Percentiles rank a stretch among this genome's conserved stretches.
Evolutionary conservation across 768 basidiomycete species (phyloP).

Genomic region (Tylopilus sp.): DNA sequence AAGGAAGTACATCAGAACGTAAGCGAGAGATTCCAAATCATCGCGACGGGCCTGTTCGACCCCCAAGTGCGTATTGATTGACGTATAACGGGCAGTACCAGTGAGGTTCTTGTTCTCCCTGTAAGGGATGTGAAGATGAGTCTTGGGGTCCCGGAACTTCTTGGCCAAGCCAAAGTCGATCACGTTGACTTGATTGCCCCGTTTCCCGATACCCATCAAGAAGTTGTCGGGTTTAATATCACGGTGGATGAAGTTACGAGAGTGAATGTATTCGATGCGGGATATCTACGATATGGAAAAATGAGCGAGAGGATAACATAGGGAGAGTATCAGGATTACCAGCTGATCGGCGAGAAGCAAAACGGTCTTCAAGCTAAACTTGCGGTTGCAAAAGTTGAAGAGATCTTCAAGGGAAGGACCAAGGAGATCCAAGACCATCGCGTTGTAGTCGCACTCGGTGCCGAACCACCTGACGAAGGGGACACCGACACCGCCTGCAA

Average conservation of each 20-base stretch:
- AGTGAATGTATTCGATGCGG: slow-evolving; percentile 99
- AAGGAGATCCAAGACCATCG: slow-evolving; percentile 97
- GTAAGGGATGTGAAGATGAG: slow-evolving; percentile 98
- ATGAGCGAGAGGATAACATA: slow-evolving; percentile 39
- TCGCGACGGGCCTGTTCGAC: slow-evolving; percentile 98
- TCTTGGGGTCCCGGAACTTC: slow-evolving; percentile 99
- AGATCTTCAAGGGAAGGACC: slow-evolving; percentile 89
- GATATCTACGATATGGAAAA: slow-evolving; percentile 64
- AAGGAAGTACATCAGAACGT: slow-evolving; percentile 99
- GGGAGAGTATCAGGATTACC: slow-evolving; percentile 36
- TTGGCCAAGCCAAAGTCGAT: slow-evolving; percentile 98
- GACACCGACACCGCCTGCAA: slow-evolving; percentile 97
- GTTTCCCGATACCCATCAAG: slow-evolving; percentile 99
- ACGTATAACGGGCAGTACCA: slow-evolving; percentile 97
- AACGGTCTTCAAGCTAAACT: slow-evolving; percentile 96
- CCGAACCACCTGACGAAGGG: slow-evolving; percentile 97
- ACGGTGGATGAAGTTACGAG: slow-evolving; percentile 95
- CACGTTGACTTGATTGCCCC: slow-evolving; percentile 99
- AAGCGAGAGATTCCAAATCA: slow-evolving; percentile 96
- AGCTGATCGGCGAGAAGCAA: slow-evolving; percentile 95
- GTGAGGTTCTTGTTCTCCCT: slow-evolving; percentile 99
- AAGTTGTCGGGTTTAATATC: slow-evolving; percentile 99
- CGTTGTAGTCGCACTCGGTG: slow-evolving; percentile 98
- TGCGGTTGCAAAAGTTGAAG: slow-evolving; percentile 96
- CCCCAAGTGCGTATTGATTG: slow-evolving; percentile 98